Evolutionary conservation across 106 monocot species (phyloP).

Genomic region (Triglochin maritima): DNA sequence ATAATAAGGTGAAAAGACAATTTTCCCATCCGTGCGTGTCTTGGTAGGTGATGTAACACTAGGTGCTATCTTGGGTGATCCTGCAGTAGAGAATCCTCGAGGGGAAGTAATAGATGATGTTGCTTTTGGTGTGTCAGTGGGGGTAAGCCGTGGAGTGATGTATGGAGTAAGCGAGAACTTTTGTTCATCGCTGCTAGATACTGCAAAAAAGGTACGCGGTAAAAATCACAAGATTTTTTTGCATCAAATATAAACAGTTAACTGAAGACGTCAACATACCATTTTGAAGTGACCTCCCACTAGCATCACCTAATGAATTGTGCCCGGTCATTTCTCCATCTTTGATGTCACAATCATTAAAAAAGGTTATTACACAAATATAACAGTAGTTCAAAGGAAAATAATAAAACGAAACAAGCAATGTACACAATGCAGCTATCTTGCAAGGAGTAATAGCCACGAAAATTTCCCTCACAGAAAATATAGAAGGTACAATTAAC

Average conservation of each 20-base stretch:
- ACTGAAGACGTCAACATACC: too few species aligned
- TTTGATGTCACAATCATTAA: conserved; percentile 8
- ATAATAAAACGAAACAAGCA: too few species aligned
- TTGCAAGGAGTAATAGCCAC: too few species aligned
- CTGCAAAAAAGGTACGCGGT: conserved; percentile 9
- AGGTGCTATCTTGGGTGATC: conserved; percentile 29
- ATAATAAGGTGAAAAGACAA: conserved; percentile 11
- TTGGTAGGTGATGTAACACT: conserved; percentile 8
- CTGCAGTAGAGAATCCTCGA: conserved; percentile 28
- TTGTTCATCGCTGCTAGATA: conserved; percentile 8
- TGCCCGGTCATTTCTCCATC: conserved; percentile 24
- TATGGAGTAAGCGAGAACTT: conserved; percentile 38
- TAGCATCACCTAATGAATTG: conserved; percentile 11
- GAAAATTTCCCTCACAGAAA: background rate
- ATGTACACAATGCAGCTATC: too few species aligned
- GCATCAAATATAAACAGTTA: too few species aligned
- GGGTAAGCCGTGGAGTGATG: conserved; percentile 32
- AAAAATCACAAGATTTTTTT: too few species aligned
- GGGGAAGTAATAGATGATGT: conserved; percentile 37
- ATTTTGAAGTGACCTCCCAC: conserved; percentile 7
- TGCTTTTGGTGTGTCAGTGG: conserved; percentile 31
- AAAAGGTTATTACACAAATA: background rate
- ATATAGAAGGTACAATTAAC: conserved; percentile 14
- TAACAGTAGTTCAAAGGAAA: background rate
- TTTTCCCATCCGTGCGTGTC: conserved; percentile 4